Evolutionary conservation across 805 yeast species (phyloP).

Genomic region (Nakazawaea ishiwadae): DNA sequence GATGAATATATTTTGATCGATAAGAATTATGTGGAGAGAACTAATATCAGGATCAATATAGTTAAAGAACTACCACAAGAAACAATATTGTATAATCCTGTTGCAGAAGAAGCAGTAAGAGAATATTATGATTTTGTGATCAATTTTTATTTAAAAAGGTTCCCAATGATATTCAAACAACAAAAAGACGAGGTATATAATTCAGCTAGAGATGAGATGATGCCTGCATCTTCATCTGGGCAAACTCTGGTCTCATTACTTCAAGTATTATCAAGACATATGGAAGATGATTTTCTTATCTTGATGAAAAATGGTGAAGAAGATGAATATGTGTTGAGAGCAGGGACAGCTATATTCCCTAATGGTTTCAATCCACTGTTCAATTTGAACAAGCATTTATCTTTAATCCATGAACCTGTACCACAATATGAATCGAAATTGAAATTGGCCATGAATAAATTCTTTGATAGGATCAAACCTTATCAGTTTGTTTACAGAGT

Average conservation of each 20-base stretch:
- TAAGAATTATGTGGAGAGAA: slow-evolving; percentile 46
- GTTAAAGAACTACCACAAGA: slow-evolving; percentile 27
- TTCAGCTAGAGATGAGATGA: slow-evolving; percentile 32
- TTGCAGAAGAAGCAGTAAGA: slow-evolving; percentile 32
- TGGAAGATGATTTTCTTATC: slow-evolving; percentile 64
- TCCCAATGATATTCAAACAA: slow-evolving; percentile 46
- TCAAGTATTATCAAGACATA: slow-evolving; percentile 21
- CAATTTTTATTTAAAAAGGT: slow-evolving; percentile 39
- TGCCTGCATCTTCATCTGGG: slow-evolving; percentile 27
- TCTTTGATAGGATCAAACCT: slow-evolving; percentile 51
- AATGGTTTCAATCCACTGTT: slow-evolving; percentile 66
- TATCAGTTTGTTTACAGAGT: slow-evolving; percentile 55
- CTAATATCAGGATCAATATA: slow-evolving; percentile 33
- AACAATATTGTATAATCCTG: slow-evolving; percentile 27
- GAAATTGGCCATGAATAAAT: slow-evolving; percentile 60
- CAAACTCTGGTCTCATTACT: slow-evolving; percentile 15
- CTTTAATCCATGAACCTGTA: slow-evolving; percentile 65
- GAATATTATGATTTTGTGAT: slow-evolving; percentile 46
- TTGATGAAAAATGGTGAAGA: slow-evolving; percentile 36
- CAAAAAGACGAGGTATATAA: slow-evolving; percentile 29
- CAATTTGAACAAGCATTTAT: slow-evolving; percentile 48
- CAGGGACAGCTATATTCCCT: slow-evolving; percentile 59
- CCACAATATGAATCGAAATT: slow-evolving; percentile 59
- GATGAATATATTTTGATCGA: slow-evolving; percentile 62
- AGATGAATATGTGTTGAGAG: slow-evolving; percentile 52